Evolutionary conservation across 768 basidiomycete genomes (phyloP), one percentile per base, ranked within the genome.

Genomic region (Mycena vulgaris): DNA sequence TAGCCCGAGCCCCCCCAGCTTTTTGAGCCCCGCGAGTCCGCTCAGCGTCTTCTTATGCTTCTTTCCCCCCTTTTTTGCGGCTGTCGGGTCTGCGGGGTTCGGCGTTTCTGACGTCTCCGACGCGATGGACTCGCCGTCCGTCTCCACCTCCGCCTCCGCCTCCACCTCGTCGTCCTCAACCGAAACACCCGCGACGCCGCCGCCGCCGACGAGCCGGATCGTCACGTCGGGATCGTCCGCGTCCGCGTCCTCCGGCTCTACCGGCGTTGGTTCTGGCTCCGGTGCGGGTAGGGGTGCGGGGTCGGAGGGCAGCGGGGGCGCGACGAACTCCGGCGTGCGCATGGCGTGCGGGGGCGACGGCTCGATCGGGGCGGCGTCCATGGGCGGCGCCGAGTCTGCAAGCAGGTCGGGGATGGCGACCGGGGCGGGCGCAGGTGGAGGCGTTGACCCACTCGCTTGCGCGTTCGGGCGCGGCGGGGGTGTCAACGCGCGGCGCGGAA

Each of bases 121-220:
- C 31, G 75, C 75, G 6, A 84, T 64, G 3, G 85, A 82, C 25
- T 76, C 78, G 37, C 76, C 77, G 53, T 84, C 84, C 27, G 79
- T 72, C 31, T 77, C 80, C 21, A 76, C 80, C 21, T 82, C 79
- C 4, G 73, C 66, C 16, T 80, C 76, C 10, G 45, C 31, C 16
- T 37, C 42, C 10, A 27, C 11, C 5, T 25, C 57, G 33, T 40
- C 71, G 23, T 78, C 78, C 42, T 79, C 78, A 3, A 42, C 8
- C 33, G 78, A 78, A 21, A 77, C 67, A 25, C 89, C 89, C 33
- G 81, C 76, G 27, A 82, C 78, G 21, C 88, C 88, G 23, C 87
- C 86, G 2, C 85, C 87, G 23, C 89, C 90, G n/a, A 92, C 85
- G 17, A 92, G 77, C 49, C 89, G 87, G 59, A 92, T 84, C 16